Evolutionary conservation across 225 moss, liverwort and hornwort species (phyloP).

Genomic region (Antitrichia curtipendula): DNA sequence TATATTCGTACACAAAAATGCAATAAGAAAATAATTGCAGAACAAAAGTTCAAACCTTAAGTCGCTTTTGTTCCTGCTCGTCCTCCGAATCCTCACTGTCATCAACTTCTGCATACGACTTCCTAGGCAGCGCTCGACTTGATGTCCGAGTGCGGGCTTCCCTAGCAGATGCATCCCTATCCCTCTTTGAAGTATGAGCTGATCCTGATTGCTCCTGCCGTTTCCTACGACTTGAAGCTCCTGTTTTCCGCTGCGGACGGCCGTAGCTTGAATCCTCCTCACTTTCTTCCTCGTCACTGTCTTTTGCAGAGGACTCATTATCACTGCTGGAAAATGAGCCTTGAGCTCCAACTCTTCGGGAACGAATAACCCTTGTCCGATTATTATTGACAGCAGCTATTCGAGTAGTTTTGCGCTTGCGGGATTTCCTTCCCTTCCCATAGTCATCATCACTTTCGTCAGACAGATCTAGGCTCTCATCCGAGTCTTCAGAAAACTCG

Average conservation of each 20-base stretch:
- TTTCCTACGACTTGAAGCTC: conserved; percentile 37
- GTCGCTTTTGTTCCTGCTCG: conserved; percentile 83
- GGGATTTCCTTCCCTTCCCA: conserved; percentile 35
- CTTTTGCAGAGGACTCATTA: conserved; percentile 85
- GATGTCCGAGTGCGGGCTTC: conserved; percentile 95
- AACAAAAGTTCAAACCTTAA: conserved; percentile 51
- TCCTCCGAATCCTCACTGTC: conserved; percentile 90
- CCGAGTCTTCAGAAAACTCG: conserved; percentile 58
- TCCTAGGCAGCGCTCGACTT: conserved; percentile 84
- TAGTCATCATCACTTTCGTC: conserved; percentile 80
- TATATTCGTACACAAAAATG: not conserved
- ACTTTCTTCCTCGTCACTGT: conserved; percentile 65
- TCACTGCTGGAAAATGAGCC: conserved; percentile 62
- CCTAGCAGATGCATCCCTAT: conserved; percentile 39
- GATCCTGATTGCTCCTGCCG: conserved; percentile 43
- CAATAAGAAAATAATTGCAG: not conserved
- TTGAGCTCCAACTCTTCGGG: conserved; percentile 56
- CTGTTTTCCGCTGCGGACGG: conserved; percentile 41
- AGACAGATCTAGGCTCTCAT: conserved; percentile 63
- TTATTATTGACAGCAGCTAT: conserved; percentile 31
- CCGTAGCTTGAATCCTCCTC: conserved; percentile 69
- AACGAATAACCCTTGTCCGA: conserved; percentile 39
- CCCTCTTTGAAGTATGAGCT: conserved; percentile 35
- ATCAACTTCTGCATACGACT: conserved; percentile 94
- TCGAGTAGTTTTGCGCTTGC: conserved; percentile 46